phyloP scores from a whole-genome alignment of 192 early-diverging fungal genomes.

The Geranomyces michiganensis region DNA sequence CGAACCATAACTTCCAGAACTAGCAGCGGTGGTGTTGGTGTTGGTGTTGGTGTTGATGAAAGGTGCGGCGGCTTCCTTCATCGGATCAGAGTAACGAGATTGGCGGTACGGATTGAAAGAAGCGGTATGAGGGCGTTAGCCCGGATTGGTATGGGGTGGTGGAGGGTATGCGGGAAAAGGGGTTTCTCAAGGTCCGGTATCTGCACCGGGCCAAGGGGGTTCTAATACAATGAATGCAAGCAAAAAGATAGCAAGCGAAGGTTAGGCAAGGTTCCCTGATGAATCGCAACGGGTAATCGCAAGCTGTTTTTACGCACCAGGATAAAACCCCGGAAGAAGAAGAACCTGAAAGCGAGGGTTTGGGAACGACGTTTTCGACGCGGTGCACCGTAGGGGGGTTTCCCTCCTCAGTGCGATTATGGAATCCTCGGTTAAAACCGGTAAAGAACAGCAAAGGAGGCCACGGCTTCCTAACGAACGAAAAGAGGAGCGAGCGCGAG shows the following conservation, averaged over 20 bases:
- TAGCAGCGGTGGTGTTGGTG: not conserved
- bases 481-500: not conserved
- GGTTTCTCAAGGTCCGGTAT: conserved; percentile 18
- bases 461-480: not conserved
- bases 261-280: too few species aligned
- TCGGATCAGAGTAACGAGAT: conserved; percentile 13
- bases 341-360: conserved; percentile 19
- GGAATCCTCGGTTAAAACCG: conserved; percentile 9
- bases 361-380: conserved; percentile 27
- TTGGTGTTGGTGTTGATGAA: conserved; percentile 11
- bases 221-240: too few species aligned
- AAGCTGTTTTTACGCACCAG: conserved; percentile 23
- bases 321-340: conserved; percentile 35
- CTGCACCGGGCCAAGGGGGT: conserved; percentile 36
- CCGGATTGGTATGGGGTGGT: not conserved
- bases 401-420: conserved; percentile 30
- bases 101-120: conserved; percentile 4
- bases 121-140: conserved; percentile 1
- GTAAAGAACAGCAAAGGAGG: conserved; percentile 9
- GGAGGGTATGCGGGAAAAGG: not conserved
- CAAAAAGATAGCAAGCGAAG: too few species aligned
- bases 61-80: conserved; percentile 31
- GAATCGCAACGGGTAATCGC: too few species aligned
- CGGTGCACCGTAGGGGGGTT: conserved; percentile 30
- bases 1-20: not conserved